Evolutionary conservation across 1,139 yeast genomes (phyloP).

Genomic region (Candida dubliniensis): DNA sequence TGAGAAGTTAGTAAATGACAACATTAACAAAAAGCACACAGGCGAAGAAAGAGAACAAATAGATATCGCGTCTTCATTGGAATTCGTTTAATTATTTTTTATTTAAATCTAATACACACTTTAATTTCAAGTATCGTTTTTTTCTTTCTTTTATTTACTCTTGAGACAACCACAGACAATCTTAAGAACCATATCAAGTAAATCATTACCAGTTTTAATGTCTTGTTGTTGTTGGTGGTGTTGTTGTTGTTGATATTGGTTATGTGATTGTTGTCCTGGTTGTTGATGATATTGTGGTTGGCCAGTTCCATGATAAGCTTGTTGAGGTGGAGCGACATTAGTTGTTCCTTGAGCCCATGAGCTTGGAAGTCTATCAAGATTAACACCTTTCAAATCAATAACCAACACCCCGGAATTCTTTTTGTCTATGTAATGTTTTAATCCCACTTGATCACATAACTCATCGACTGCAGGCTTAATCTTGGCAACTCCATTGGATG

Average conservation of each 20-base stretch:
- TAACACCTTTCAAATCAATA: constrained; percentile 53
- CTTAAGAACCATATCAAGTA: constrained; percentile 33
- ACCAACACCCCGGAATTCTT: constrained; percentile 80
- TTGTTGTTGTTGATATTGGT: constrained; percentile 23
- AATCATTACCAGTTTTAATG: constrained; percentile 20
- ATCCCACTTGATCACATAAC: constrained; percentile 63
- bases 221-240: constrained; percentile 19
- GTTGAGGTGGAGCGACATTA: constrained; percentile 26
- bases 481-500: constrained; percentile 79
- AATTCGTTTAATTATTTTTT: neutral
- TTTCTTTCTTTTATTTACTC: constrained; percentile 4
- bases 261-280: constrained; percentile 20
- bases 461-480: constrained; percentile 86
- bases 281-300: constrained; percentile 32
- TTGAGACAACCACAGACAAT: constrained; percentile 35
- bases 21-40: neutral
- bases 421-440: constrained; percentile 61
- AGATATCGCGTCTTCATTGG: too few relatives aligned
- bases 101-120: neutral
- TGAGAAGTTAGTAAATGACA: constrained; percentile 25
- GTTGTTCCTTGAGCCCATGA: constrained; percentile 39
- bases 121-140: neutral
- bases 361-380: constrained; percentile 48
- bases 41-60: neutral
- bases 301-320: constrained; percentile 27